These are phyloP conservation scores for Diversispora eburnea DNA, from an alignment of 192 early-diverging fungal genomes.

Conservation along the genomic window DNA sequence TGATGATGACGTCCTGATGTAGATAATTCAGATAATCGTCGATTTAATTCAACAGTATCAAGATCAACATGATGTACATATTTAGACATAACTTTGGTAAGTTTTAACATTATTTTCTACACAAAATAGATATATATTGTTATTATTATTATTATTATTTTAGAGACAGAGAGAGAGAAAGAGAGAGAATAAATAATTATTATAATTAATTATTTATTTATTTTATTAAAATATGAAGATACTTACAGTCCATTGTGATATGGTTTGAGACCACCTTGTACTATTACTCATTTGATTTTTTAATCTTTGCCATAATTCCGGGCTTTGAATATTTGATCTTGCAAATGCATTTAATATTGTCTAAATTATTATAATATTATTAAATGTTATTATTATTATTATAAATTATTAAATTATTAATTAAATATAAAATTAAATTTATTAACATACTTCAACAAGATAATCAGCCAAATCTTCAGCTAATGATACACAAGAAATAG, in stretches of 20 bases:
- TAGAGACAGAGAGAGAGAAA: constrained; percentile 23
- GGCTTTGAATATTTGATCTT: constrained; percentile 48
- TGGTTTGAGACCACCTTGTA: constrained; percentile 54
- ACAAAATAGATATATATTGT: neutral
- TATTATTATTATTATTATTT: neutral
- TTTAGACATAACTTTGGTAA: constrained; percentile 57
- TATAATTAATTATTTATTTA: neutral
- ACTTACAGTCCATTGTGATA: constrained; percentile 67
- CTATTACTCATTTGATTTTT: constrained; percentile 44
- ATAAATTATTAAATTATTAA: neutral
- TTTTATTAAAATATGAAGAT: neutral
- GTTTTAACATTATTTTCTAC: constrained; percentile 58
- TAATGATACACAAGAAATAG: constrained; percentile 35
- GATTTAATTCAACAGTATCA: constrained; percentile 39
- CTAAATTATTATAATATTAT: constrained; percentile 29
- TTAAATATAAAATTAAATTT: constrained; percentile 1
- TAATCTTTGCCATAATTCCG: constrained; percentile 57
- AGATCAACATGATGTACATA: constrained; percentile 61
- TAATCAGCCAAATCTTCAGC: constrained; percentile 62
- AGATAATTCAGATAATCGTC: constrained; percentile 18
- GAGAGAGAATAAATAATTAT: neutral
- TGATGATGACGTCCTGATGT: constrained; percentile 11
- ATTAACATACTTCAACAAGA: constrained; percentile 56
- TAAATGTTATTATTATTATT: neutral
- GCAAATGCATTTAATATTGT: constrained; percentile 67